Base-by-base conservation (phyloP, 2,329 filamentous ascomycete species). In the Cytospora mali region DNA sequence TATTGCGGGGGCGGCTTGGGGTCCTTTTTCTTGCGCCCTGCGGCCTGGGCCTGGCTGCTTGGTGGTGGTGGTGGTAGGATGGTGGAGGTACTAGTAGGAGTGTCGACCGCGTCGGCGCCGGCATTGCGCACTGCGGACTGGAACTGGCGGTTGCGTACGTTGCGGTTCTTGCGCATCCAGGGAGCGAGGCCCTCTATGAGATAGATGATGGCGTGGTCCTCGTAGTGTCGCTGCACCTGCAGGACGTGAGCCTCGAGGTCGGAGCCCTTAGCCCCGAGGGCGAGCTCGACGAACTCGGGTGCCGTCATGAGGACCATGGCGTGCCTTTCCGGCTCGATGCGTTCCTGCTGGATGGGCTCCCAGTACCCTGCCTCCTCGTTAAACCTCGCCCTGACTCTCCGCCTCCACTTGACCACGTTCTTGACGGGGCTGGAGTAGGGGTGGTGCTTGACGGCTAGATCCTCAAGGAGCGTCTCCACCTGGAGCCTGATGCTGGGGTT, bases 101-200 rank as follows among this genome's bases (percentile, higher is more conserved):
- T 64, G 6, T 70, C 68, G 6, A 73, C 67, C 5, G 62, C 66
- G n/a, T 73, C 73, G 13, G 75, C 74, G 25, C 78, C 75, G 11
- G 75, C 71, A 39, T 75, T 79, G 18, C 87, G 81, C 0, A 92
- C 89, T 35, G 84, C 84, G 0, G 85, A 85, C 58, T 83, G 79
- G 71, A 89, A 93, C 55, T 88, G 84, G 55, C 87, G 80, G 69
- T 93, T 92, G 39, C 87, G 83, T 1, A 84, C 75, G 66, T 83
- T 89, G 53, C 82, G 81, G 67, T 90, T 92, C 72, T 89, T 91
- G 62, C 85, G 83, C 76, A 88, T 84, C 85, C 88, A 91, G 0
- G 79, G 69, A 0, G 73, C 77, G 0, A 93, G 76, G 0, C 90
- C 90, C 69, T 94, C 88, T 23, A 95, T 83, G 0, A 94, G 75